Evolutionary conservation across 2,329 filamentous ascomycete species (phyloP).

Genomic region (Hypoxylon sp.): DNA sequence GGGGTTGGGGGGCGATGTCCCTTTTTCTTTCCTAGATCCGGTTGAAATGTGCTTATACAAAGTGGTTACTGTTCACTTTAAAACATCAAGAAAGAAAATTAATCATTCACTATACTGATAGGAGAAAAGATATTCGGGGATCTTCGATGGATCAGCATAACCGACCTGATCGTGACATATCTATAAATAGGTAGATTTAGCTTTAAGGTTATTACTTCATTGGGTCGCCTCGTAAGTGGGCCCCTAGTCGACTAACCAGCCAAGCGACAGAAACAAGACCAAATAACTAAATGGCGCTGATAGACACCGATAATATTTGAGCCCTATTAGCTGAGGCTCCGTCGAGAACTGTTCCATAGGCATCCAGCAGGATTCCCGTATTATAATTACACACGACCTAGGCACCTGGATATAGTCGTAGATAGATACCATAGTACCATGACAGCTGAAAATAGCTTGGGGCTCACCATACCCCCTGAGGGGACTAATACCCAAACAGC

Average conservation of each 20-base stretch:
- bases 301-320: background rate
- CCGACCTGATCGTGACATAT: too few species aligned
- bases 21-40: too few species aligned
- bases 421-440: background rate
- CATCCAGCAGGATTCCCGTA: background rate
- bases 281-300: background rate
- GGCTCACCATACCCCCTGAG: background rate
- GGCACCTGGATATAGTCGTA: background rate
- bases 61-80: too few species aligned
- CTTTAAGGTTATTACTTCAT: conserved; percentile 4
- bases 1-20: too few species aligned
- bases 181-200: background rate
- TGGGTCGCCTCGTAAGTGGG: background rate
- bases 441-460: background rate
- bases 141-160: conserved; percentile 11
- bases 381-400: background rate
- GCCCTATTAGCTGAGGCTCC: background rate
- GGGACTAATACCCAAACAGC: background rate
- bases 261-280: background rate
- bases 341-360: background rate
- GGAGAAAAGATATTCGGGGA: background rate
- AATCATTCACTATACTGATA: background rate
- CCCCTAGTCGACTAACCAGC: background rate
- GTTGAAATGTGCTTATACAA: too few species aligned
- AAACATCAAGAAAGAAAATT: background rate